Evolutionary conservation across 345 rosid species (phyloP).

Genomic region (Ceriops zippeliana): DNA sequence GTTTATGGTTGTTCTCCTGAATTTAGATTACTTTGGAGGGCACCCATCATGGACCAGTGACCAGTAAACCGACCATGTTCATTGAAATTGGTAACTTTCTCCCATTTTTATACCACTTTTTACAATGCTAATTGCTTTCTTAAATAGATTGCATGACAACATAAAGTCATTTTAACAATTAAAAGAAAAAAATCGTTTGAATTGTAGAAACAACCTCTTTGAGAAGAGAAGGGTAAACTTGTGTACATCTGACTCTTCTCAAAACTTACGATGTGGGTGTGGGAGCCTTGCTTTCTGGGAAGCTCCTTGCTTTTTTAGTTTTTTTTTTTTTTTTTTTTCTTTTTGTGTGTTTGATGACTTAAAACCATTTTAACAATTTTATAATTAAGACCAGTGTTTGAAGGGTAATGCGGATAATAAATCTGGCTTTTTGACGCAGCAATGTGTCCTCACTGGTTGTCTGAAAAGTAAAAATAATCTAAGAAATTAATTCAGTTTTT

Average conservation of each 20-base stretch:
- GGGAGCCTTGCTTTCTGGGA: no score
- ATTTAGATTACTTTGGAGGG: conserved; percentile 83
- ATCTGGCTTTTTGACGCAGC: background rate
- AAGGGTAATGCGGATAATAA: background rate
- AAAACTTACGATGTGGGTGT: no score
- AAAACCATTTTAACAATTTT: background rate
- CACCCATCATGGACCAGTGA: conserved; percentile 90
- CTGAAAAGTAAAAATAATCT: background rate
- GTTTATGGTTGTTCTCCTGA: conserved; percentile 11
- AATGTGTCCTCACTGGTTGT: no score
- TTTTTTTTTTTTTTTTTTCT: no score
- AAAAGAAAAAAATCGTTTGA: no score
- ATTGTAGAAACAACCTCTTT: no score
- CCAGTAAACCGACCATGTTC: conserved; percentile 82
- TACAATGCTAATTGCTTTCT: no score
- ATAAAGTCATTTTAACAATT: no score
- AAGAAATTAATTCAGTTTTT: background rate
- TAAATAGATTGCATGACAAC: no score
- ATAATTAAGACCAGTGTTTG: background rate
- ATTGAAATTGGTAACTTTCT: conserved; percentile 67
- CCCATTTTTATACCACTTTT: background rate
- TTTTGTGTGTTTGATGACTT: background rate
- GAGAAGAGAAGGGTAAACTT: no score
- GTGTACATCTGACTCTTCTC: no score
- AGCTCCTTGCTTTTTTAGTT: no score